These are phyloP conservation scores for Yamadazyma scolyti DNA, from an alignment of 805 yeast species.

Conservation along the genomic window DNA sequence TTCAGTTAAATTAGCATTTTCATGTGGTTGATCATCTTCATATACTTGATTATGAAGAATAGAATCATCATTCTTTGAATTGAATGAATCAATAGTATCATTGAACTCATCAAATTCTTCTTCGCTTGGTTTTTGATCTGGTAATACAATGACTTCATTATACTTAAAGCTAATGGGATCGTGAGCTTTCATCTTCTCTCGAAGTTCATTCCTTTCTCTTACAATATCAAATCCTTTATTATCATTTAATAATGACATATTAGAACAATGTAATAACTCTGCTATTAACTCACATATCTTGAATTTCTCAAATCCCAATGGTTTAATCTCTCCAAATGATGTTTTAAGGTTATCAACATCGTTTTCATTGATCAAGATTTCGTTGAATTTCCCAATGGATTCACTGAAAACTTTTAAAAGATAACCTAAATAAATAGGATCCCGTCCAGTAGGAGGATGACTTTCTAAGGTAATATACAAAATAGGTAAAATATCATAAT, in stretches of 20 bases:
- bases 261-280: constrained; percentile 44
- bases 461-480: constrained; percentile 42
- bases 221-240: constrained; percentile 43
- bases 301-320: constrained; percentile 44
- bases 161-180: constrained; percentile 45
- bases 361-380: constrained; percentile 24
- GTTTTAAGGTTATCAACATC: constrained; percentile 19
- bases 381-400: constrained; percentile 33
- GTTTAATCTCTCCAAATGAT: constrained; percentile 36
- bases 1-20: constrained; percentile 41
- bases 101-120: constrained; percentile 8
- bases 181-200: constrained; percentile 36
- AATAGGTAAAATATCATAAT: constrained; percentile 43
- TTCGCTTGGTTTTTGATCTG: constrained; percentile 12
- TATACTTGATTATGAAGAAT: constrained; percentile 17
- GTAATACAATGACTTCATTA: constrained; percentile 39
- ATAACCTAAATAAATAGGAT: constrained; percentile 44
- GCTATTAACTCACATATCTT: constrained; percentile 46
- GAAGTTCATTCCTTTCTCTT: constrained; percentile 32
- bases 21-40: constrained; percentile 38
- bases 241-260: constrained; percentile 44
- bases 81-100: constrained; percentile 34
- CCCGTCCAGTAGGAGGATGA: constrained; percentile 47
- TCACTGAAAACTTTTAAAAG: constrained; percentile 38
- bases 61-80: constrained; percentile 17